Percentiles rank a stretch among this genome's conserved stretches.
Conservation (phyloP, 345 rosid genomes). For the Hibiscus trionum region DNA sequence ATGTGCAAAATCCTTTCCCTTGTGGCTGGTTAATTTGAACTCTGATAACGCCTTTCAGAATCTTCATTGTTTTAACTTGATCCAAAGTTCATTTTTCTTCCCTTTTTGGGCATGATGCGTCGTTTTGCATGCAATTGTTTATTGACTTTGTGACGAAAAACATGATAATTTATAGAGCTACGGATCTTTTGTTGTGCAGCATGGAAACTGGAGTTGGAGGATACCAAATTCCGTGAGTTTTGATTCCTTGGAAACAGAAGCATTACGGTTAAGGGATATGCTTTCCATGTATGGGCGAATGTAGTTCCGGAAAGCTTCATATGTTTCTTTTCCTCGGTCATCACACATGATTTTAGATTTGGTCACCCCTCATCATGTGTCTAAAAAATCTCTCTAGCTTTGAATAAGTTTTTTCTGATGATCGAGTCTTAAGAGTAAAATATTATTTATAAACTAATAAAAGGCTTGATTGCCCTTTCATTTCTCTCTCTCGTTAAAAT, state of each 20-base stretch:
- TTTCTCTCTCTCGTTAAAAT: not conserved
- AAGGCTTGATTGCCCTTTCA: not conserved
- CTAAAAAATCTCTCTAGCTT: not conserved
- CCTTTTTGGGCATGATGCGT: not conserved
- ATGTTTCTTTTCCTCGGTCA: not conserved
- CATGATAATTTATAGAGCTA: not conserved
- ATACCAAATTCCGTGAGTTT: conserved; percentile 57
- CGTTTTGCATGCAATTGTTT: not conserved
- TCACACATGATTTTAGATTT: not conserved
- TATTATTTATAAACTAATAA: not conserved
- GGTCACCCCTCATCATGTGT: not conserved
- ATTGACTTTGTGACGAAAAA: not conserved
- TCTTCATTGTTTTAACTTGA: not conserved
- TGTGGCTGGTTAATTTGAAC: not conserved
- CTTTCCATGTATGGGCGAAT: conserved; percentile 58
- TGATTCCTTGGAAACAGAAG: conserved; percentile 50
- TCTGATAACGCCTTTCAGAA: not conserved
- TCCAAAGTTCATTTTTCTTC: not conserved
- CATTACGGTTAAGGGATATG: conserved; percentile 40
- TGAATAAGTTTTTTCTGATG: not conserved
- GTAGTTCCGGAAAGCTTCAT: conserved; percentile 16
- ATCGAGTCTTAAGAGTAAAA: not conserved
- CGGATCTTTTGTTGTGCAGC: conserved; percentile 24
- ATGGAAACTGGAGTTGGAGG: conserved; percentile 95
- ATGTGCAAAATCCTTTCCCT: not conserved